Conservation (phyloP, 2,329 filamentous ascomycete species). For the Xylaria hypoxylon region DNA sequence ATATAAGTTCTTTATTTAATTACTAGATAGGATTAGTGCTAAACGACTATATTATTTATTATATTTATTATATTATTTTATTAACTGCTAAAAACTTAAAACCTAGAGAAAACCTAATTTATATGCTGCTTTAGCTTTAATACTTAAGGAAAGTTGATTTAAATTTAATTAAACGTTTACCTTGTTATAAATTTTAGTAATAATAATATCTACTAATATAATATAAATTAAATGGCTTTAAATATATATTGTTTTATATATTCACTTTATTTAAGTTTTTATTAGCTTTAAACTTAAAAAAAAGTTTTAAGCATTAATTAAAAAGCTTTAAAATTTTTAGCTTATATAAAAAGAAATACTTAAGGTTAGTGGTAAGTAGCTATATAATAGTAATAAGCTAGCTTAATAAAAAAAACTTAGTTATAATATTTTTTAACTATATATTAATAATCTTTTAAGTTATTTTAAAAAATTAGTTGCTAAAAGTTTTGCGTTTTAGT, state of each 20-base stretch:
- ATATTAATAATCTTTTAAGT: slow-evolving; percentile 47
- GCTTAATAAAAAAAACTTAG: slow-evolving; percentile 79
- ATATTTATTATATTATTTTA: background rate
- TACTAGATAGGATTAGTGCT: background rate
- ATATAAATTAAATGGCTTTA: slow-evolving; percentile 68
- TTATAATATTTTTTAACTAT: background rate
- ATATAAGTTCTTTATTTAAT: slow-evolving; percentile 48
- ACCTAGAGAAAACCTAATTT: slow-evolving; percentile 50
- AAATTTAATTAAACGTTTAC: slow-evolving; percentile 78
- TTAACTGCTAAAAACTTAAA: slow-evolving; percentile 43
- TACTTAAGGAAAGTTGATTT: slow-evolving; percentile 63
- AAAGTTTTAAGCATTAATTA: slow-evolving; percentile 68
- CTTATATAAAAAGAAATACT: slow-evolving; percentile 67
- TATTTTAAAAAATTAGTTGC: slow-evolving; percentile 55
- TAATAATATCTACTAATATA: slow-evolving; percentile 81
- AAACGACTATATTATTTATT: background rate
- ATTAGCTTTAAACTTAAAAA: slow-evolving; percentile 67
- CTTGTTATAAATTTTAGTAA: slow-evolving; percentile 70
- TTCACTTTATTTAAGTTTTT: slow-evolving; percentile 63
- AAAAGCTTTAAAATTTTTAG: slow-evolving; percentile 79
- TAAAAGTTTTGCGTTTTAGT: slow-evolving; percentile 69
- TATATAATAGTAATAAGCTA: slow-evolving; percentile 86
- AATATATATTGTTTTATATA: background rate
- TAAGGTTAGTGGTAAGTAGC: slow-evolving; percentile 64
- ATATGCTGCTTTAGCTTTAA: slow-evolving; percentile 67